Base-by-base conservation (phyloP, 345 rosid species). In the Zanthoxylum bungeanum region DNA sequence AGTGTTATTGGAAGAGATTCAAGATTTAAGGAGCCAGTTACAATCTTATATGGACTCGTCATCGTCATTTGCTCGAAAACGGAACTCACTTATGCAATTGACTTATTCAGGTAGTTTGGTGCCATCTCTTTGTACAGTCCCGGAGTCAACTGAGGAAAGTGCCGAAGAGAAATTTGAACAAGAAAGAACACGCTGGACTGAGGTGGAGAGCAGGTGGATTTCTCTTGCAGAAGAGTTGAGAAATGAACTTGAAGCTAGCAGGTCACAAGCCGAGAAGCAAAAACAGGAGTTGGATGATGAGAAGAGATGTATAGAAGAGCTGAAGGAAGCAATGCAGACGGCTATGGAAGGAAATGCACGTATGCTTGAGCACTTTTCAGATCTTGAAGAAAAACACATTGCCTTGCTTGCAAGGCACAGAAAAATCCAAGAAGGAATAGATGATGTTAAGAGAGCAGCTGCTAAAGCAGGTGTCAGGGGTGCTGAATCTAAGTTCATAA, bases 271-370 rank as follows among this genome's bases (percentile, higher is more conserved):
- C 68, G 88, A 85, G 70, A 91, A 87, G 76, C 83, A 72, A 80
- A 84, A 82, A 79, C 94, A 80, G 80, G 99, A 93, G 64, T 67
- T 91, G 42, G 92, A 83, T 62, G 86, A 80, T 0, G 99, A 96
- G 85, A 91, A 86, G 86, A 90, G 77, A 81, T 96, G 98, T 71
- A 73, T 82, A 1, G 91, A 88, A 81, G 99, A 96, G 73, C 81
- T 89, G 81, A 85, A 83, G 61, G 95, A 93, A 85, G 97, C 98
- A 53, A 86, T 96, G 97, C 98, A 85, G 82, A 85, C 83, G 86
- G 98, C 98, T 39, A 96, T 96, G 97, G 88, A 86, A 72, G 97
- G 98, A 21, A 94, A 96, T 78, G 95, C 93, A 44, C 85, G 98
- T 69, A 91, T 93, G 93, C 90, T 96, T 77, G 99, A 96, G 75